phyloP scores from a whole-genome alignment of 2,329 filamentous ascomycete species.

The Trichoderma cornu-damae region DNA sequence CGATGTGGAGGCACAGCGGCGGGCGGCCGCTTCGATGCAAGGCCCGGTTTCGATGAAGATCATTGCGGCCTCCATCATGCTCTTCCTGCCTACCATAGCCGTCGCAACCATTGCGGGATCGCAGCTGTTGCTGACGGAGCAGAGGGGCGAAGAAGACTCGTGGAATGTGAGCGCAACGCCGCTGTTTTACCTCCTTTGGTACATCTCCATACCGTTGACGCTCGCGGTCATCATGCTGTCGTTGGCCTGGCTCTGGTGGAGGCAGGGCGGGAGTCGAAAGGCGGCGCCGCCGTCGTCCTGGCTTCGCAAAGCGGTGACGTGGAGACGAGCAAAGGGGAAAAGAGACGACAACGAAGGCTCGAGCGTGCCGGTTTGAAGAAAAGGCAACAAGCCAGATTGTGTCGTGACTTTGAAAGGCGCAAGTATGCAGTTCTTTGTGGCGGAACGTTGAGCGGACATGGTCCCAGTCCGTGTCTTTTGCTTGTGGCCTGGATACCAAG shows the following conservation, averaged over 20 bases:
- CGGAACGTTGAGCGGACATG: too few relatives aligned
- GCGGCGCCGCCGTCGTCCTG: neutral
- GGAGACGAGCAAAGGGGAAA: neutral
- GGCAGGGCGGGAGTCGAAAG: conserved; percentile 21
- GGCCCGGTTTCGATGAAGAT: conserved; percentile 37
- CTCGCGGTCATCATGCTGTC: conserved; percentile 25
- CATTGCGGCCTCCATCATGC: conserved; percentile 35
- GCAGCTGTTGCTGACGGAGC: conserved; percentile 26
- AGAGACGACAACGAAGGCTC: neutral
- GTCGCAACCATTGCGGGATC: conserved; percentile 33
- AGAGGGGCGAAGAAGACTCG: conserved; percentile 19
- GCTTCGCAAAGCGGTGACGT: neutral
- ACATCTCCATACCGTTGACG: conserved; percentile 30
- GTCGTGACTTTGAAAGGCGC: neutral
- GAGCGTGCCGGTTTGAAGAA: neutral
- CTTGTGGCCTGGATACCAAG: too few relatives aligned
- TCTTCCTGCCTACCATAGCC: conserved; percentile 36
- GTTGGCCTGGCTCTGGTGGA: conserved; percentile 30
- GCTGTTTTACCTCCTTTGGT: conserved; percentile 30
- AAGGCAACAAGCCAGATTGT: neutral
- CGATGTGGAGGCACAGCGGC: conserved; percentile 35
- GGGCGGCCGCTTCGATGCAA: conserved; percentile 33
- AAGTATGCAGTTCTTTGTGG: too few relatives aligned
- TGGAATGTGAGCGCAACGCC: conserved; percentile 27
- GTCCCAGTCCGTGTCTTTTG: too few relatives aligned